Conservation (phyloP, 2,329 filamentous ascomycete species). For the Sporothrix brasiliensis region DNA sequence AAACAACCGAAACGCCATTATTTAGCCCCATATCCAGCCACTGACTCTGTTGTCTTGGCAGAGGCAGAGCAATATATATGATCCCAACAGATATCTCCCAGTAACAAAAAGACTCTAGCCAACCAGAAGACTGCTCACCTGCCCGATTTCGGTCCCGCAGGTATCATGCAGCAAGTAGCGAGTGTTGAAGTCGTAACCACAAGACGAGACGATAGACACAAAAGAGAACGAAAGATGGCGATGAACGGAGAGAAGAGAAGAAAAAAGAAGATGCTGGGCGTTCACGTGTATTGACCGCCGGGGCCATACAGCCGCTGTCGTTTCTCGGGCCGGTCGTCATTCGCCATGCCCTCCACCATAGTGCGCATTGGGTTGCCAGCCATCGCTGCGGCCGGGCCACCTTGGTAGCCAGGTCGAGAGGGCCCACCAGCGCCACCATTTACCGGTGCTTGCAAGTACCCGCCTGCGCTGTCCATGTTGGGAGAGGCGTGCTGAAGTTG, state of each 20-base stretch:
- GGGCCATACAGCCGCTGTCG: conserved; percentile 55
- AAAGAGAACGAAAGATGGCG: not conserved
- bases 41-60: not conserved
- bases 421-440: conserved; percentile 38
- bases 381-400: conserved; percentile 39
- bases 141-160: conserved; percentile 27
- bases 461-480: conserved; percentile 50
- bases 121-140: not conserved
- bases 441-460: conserved; percentile 51
- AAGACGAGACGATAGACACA: conserved; percentile 20
- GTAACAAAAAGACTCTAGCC: not conserved
- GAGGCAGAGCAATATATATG: not conserved
- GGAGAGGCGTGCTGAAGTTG: conserved; percentile 57
- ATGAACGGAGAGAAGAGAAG: not conserved
- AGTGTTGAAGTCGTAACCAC: conserved; percentile 18
- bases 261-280: not conserved
- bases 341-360: conserved; percentile 42
- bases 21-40: conserved; percentile 8
- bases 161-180: conserved; percentile 32
- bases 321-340: conserved; percentile 55
- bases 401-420: conserved; percentile 16
- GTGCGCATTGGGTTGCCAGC: conserved; percentile 41
- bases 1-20: conserved; percentile 8
- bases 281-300: conserved; percentile 33
- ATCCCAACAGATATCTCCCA: not conserved